Evolutionary conservation across 1,139 yeast species (phyloP), one percentile per base, ranked within the genome.

Genomic region (Pichia norvegensis): DNA sequence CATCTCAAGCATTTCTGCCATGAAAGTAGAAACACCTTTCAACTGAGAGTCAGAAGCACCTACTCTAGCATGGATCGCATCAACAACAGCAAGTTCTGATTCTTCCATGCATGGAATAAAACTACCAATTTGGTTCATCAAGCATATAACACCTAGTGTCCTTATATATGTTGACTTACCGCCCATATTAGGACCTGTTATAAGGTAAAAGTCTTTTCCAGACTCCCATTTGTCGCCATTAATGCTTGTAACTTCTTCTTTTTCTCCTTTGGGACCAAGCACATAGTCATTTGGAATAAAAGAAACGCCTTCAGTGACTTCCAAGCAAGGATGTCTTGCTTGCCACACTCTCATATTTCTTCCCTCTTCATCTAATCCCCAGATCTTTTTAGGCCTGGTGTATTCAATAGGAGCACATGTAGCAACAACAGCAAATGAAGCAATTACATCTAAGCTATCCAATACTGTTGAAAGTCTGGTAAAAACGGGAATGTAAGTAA

Each of bases 131-230:
- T 92, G 98, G 33, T 92, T 88, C 86, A 92, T 74, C 42, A 90
- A 68, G 2, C 94, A 81, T 47, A 90, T 83, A 2, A 86, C 94
- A 11, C 97, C 98, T 45, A 87, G 74, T 57, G 92, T 96, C 52
- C 97, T 76, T 44, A 92, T 88, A 63, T 85, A 92, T 0, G 97
- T 90, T 1, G 97, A 87, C 63, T 92, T 92, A 60, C 97, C 97
- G 49, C 97, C 98, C 98, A 92, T 92, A 61, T 92, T 92, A 36
- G 98, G 98, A 19, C 98, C 98, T 0, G 98, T 92, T 31, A 92
- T 86, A 29, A 92, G 83, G 16, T 79, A 72, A 59, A 92, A 90
- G 46, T 85, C 86, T 17, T 79, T 71, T n/a, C 49, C 49, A 5
- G 47, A 35, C 4, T 44, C 47, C 49, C 49, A 48, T 3, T 86